These are phyloP conservation scores for Leucosporidium creatinivorum DNA, from an alignment of 768 basidiomycete genomes.

Conservation along the genomic window DNA sequence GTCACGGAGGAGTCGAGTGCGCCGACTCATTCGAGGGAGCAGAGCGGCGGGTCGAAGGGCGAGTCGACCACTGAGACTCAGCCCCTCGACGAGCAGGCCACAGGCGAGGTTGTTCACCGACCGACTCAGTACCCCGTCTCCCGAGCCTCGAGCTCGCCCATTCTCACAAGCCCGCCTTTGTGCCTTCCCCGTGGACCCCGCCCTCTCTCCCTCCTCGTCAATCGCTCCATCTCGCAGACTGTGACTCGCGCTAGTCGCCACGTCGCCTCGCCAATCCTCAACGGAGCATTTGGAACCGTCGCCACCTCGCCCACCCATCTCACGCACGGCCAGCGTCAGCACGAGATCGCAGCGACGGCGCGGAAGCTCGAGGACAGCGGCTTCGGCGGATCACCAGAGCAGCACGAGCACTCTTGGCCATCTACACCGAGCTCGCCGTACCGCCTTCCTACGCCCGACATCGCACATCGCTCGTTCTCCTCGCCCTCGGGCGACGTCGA, in stretches of 20 bases:
- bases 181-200: not conserved
- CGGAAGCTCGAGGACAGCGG: not conserved
- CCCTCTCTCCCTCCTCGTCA: slow-evolving; percentile 4
- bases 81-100: too few relatives aligned
- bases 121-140: too few relatives aligned
- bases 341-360: not conserved
- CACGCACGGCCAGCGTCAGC: not conserved
- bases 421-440: not conserved
- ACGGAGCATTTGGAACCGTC: not conserved
- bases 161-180: not conserved
- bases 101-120: too few relatives aligned
- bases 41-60: too few relatives aligned
- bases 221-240: not conserved
- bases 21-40: too few relatives aligned
- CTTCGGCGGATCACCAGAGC: not conserved
- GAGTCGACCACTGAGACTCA: too few relatives aligned
- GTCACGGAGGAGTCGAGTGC: too few relatives aligned
- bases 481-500: not conserved
- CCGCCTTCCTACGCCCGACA: not conserved
- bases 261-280: not conserved
- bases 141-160: not conserved
- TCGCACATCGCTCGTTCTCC: not conserved
- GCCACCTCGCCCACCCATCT: not conserved
- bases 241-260: too few relatives aligned
- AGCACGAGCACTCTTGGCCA: not conserved